Base-by-base conservation (phyloP, 441 rosid genomes). In the Erodium trifolium region DNA sequence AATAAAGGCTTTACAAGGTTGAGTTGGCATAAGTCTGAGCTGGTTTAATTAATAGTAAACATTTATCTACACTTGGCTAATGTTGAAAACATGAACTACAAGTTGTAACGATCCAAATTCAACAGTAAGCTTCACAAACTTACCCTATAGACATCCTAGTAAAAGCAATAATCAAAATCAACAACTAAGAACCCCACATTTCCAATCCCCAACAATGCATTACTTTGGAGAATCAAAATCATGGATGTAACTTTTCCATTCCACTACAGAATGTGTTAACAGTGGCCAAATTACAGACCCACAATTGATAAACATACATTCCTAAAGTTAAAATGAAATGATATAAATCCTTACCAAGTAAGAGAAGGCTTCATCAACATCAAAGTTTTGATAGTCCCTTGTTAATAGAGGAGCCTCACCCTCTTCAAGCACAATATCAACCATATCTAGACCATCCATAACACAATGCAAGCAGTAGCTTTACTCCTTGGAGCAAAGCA, bases 361-460 rank as follows among this genome's bases (percentile, higher is more conserved):
- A 62, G 65, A 62, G 65, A 62, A 62, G 6, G 65, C 16, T 62
- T 62, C 65, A 27, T 62, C 65, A 62, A 62, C 35, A 62, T 62
- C 65, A 62, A 62, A 62, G 65, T 31, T 62, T 62, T 62, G 35
- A 27, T 3, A 62, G 65, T 27, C 14, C 65, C 3, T 31, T 31
- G 19, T 55, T 18, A 12, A 23, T 37, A 62, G 14, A 62, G 31
- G 65, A 62, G 65, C 65, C 16, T 62, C 65, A 27, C 65, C 65
- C 65, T 62, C 65, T 62, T 62, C 65, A 62, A 62, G 65, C 65
- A 23, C 65, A 62, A 13, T 11, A 19, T 62, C 34, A n/a, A 62
- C 65, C 65, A 62, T 62, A 35, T 62, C 37, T 60, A 60, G 23
- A 60, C 65, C 31, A 60, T 47, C 55, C 55, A 47, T 47, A 47